phyloP scores from a whole-genome alignment of 1,284 basidiomycete species.

The Malassezia arunalokei region DNA sequence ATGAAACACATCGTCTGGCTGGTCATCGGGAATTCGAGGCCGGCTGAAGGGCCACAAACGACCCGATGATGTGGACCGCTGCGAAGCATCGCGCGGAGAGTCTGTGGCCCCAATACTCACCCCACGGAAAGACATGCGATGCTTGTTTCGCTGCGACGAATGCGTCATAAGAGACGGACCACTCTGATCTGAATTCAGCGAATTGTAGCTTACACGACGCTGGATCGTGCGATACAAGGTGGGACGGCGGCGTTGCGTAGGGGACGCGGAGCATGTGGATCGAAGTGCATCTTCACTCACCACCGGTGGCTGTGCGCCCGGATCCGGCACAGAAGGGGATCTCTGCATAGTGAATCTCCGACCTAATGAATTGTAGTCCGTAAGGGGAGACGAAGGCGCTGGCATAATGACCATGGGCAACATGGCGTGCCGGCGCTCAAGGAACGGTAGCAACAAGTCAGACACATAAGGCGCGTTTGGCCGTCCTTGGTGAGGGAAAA shows the following conservation, averaged over 20 bases:
- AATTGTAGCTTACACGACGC: not conserved
- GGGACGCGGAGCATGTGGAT: not conserved
- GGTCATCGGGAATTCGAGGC: not conserved
- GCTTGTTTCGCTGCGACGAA: not conserved
- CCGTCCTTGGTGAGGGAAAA: no score
- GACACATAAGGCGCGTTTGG: no score
- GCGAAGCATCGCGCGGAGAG: no score
- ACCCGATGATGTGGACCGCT: no score
- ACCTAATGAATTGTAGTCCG: not conserved
- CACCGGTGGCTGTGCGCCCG: not conserved
- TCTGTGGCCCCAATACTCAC: not conserved
- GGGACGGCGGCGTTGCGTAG: not conserved
- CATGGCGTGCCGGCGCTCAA: slow-evolving; percentile 1
- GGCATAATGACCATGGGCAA: slow-evolving; percentile 14
- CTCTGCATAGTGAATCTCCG: not conserved
- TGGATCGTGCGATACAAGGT: not conserved
- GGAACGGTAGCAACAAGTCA: no score
- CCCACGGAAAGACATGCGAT: not conserved
- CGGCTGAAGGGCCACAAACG: no score
- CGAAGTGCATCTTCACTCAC: not conserved
- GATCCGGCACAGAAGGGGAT: not conserved
- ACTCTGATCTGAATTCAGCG: not conserved
- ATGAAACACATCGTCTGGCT: not conserved
- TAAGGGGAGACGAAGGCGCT: slow-evolving; percentile 5
- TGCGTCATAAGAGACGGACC: not conserved